phyloP scores from a whole-genome alignment of 1,284 basidiomycete genomes.

The Leucocoprinus gongylophorus region DNA sequence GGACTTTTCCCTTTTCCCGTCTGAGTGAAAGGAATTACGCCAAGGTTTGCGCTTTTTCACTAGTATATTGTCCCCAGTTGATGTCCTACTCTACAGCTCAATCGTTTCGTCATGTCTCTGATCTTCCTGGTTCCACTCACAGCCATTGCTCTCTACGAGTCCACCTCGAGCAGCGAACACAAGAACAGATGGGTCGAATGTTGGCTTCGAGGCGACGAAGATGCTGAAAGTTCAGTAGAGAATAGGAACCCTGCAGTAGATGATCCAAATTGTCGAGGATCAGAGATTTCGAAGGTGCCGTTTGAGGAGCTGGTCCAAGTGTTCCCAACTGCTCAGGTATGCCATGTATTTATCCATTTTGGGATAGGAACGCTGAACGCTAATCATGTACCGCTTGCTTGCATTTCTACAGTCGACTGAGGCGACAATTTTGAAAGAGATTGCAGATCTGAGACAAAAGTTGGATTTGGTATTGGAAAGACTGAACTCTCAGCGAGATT shows the following conservation, averaged over 20 bases:
- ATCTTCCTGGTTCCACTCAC: conserved; percentile 78
- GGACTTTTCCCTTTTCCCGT: conserved; percentile 34
- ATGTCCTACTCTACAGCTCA: conserved; percentile 41
- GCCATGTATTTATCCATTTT: background rate
- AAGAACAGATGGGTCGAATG: conserved; percentile 56
- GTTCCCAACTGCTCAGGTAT: conserved; percentile 70
- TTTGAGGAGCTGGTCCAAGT: conserved; percentile 70
- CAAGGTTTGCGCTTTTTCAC: conserved; percentile 33
- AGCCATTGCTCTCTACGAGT: conserved; percentile 72
- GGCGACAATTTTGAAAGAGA: conserved; percentile 58
- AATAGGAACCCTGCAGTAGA: conserved; percentile 57
- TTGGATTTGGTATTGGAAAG: conserved; percentile 50
- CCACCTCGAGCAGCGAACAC: conserved; percentile 34
- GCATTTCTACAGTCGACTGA: conserved; percentile 53
- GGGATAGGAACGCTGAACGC: background rate
- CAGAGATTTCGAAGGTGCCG: conserved; percentile 66
- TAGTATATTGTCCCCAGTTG: background rate
- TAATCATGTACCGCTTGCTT: background rate
- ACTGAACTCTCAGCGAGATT: conserved; percentile 21
- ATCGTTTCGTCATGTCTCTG: conserved; percentile 68
- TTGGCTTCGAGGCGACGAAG: conserved; percentile 59
- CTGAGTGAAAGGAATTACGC: conserved; percentile 48
- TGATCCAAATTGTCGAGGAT: conserved; percentile 48
- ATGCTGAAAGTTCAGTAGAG: conserved; percentile 54
- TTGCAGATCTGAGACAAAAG: conserved; percentile 51